Evolutionary conservation across 441 rosid genomes (phyloP), one percentile per base, ranked within the genome.

Genomic region (Euphorbia schlechtendalii): DNA sequence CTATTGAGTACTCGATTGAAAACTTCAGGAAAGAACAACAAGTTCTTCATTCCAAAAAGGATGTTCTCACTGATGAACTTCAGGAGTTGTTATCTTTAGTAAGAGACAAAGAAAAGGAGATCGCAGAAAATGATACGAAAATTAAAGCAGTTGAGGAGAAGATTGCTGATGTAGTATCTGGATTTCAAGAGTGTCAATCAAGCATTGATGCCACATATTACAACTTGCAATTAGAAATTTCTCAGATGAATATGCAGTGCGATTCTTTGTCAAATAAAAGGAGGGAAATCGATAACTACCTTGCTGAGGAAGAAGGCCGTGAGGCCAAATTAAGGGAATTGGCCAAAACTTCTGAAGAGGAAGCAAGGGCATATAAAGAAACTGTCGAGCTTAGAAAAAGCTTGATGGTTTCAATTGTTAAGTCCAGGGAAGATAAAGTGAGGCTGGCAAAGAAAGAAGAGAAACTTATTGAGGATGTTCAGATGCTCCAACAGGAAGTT

Each of bases 381-480:
- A 81, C 77, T 69, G 77, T 80, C 62, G 81, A 71, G 55, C 76
- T 89, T 69, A 81, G 96, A 60, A 78, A 83, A 79, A 73, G 69
- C 71, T 65, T 89, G n/a, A 80, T 82, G 81, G 66, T 72, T 5
- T 74, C 82, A 55, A 77, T 87, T 69, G 75, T 89, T 20, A 83
- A 83, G 74, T 82, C 86, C 63, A 78, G 73, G 73, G 86, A 82
- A 78, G 85, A 87, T 66, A 89, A 82, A 77, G 78, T 72, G 20
- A 83, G 81, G 75, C 84, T 87, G 61, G 84, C 81, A 61, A 82
- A 79, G 72, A 77, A 70, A 0, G 95, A 92, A 80, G 88, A 84
- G 70, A 83, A 81, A 66, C 94, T 92, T 75, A 79, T 81, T 22
- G 84, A 78, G 76, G 95, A 89, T 72, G 91, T 92, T 59, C 90